phyloP scores from a whole-genome alignment of 345 rosid genomes.

The Litchi chinensis region DNA sequence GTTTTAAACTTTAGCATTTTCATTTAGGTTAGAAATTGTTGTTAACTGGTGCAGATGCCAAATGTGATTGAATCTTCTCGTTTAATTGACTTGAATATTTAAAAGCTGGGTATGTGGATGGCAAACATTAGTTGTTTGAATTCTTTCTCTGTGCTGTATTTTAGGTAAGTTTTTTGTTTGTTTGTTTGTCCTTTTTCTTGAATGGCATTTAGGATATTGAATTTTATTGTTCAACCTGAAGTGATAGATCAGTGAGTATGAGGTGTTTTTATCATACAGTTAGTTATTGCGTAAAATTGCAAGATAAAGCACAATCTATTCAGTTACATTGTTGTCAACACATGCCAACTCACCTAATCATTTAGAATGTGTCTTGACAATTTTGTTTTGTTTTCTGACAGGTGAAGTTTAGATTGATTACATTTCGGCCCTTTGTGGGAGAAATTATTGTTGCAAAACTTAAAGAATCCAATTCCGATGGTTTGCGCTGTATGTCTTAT shows the following conservation, averaged over 20 bases:
- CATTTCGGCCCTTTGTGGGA: conserved; percentile 90
- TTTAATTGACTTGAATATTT: neutral
- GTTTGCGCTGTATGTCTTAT: conserved; percentile 72
- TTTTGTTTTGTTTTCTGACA: conserved; percentile 32
- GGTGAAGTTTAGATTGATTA: conserved; percentile 73
- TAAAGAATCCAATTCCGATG: conserved; percentile 67
- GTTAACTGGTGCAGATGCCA: neutral
- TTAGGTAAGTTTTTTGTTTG: neutral
- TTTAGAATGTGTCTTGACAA: neutral
- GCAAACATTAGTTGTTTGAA: neutral
- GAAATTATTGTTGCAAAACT: conserved; percentile 77
- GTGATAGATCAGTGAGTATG: neutral
- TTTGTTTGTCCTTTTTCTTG: neutral
- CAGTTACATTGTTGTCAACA: neutral
- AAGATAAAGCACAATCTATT: neutral
- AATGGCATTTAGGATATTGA: neutral
- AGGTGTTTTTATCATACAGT: neutral
- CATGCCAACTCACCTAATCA: neutral
- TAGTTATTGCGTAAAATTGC: neutral
- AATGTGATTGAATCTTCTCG: neutral
- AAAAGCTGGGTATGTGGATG: neutral
- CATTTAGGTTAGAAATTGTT: neutral
- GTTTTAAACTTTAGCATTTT: neutral
- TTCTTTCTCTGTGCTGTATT: too few species aligned
- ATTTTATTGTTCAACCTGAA: neutral